Evolutionary conservation across 1,139 yeast species (phyloP).

Genomic region (Geotrichum europaeum): DNA sequence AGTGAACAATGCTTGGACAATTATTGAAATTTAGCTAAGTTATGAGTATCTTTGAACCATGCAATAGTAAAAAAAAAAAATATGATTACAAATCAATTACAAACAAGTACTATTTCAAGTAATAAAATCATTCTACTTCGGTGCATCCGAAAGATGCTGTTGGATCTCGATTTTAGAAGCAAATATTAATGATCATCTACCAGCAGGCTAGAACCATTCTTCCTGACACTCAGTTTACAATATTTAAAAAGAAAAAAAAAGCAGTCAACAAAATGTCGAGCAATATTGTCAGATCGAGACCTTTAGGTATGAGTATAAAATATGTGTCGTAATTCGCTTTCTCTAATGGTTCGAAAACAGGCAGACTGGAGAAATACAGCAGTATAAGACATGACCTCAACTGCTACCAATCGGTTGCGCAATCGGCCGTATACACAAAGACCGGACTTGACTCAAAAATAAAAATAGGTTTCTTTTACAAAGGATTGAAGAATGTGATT

Average conservation of each 20-base stretch:
- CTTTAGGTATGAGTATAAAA: conserved; percentile 1
- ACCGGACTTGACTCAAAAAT: background rate
- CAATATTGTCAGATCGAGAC: background rate
- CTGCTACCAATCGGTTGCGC: conserved; percentile 1
- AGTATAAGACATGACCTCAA: conserved; percentile 7
- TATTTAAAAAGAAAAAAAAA: background rate
- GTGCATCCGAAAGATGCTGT: too few relatives aligned
- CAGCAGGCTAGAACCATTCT: too few relatives aligned
- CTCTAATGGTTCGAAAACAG: background rate
- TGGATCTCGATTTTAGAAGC: too few relatives aligned
- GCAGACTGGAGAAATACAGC: conserved; percentile 1
- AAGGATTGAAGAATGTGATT: background rate
- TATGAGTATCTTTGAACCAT: too few relatives aligned
- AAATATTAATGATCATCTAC: too few relatives aligned
- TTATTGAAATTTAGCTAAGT: too few relatives aligned
- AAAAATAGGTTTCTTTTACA: background rate
- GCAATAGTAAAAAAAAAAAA: too few relatives aligned
- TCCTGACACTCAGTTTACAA: too few relatives aligned
- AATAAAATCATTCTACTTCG: too few relatives aligned
- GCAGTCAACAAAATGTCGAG: background rate
- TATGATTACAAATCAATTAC: too few relatives aligned
- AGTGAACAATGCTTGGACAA: too few relatives aligned
- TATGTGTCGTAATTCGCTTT: background rate
- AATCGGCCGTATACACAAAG: conserved; percentile 4
- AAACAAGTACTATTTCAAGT: too few relatives aligned